A percentile compares a stretch with the other conserved stretches of the same genome.
Conservation (phyloP, 2,329 filamentous ascomycete species). For the Talaromyces sp. region DNA sequence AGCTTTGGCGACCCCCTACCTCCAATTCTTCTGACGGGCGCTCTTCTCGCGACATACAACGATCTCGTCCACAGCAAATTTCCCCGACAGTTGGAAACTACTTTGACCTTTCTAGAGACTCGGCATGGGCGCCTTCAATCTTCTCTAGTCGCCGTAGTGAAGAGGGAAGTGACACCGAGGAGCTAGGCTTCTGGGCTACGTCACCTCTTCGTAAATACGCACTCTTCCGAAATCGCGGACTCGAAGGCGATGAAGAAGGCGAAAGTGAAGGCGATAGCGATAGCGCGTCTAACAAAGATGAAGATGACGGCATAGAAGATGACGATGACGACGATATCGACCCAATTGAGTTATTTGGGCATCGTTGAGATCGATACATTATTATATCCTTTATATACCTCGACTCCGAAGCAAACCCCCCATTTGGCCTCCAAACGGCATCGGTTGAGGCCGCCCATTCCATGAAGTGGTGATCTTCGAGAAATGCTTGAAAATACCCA, state of each 20-base stretch:
- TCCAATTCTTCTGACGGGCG: conserved; percentile 6
- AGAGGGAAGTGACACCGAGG: conserved; percentile 50
- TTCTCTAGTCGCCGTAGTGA: conserved; percentile 17
- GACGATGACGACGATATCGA: conserved; percentile 30
- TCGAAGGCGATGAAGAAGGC: conserved; percentile 23
- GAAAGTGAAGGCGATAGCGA: conserved; percentile 34
- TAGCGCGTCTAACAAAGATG: conserved; percentile 47
- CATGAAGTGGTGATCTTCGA: not conserved
- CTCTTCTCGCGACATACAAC: conserved; percentile 15
- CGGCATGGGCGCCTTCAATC: conserved; percentile 26
- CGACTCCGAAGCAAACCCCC: not conserved
- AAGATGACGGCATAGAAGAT: conserved; percentile 27
- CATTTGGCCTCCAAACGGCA: not conserved
- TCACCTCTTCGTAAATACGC: conserved; percentile 40
- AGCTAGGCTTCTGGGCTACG: conserved; percentile 55
- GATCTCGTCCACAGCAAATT: conserved; percentile 33
- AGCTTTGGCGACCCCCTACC: conserved; percentile 9
- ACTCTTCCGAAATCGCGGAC: conserved; percentile 27
- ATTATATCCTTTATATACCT: not conserved
- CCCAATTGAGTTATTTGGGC: conserved; percentile 50
- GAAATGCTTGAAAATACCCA: not conserved
- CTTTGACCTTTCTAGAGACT: conserved; percentile 37
- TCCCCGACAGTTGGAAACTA: conserved; percentile 44
- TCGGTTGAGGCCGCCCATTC: not conserved
- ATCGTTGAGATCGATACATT: conserved; percentile 36